Conservation (phyloP, 2,329 filamentous ascomycete species). For the Orbilia brochopaga region DNA sequence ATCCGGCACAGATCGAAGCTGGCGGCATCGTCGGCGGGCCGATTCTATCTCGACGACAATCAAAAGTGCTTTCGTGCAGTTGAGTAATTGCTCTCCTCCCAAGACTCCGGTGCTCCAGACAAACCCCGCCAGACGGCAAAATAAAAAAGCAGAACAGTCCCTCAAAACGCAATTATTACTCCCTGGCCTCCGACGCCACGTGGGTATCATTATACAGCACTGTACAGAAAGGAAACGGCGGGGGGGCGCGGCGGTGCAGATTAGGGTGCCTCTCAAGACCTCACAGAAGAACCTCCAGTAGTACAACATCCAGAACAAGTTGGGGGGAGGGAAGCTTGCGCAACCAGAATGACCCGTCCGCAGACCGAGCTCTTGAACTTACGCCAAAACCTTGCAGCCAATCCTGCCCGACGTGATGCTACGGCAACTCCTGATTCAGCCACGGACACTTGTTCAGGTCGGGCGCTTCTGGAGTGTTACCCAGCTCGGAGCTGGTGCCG, state of each 20-base stretch:
- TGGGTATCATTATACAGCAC: conserved; percentile 48
- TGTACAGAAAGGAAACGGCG: conserved; percentile 42
- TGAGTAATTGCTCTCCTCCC: background rate
- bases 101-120: background rate
- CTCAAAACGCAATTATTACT: conserved; percentile 42
- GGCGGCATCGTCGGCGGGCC: background rate
- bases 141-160: conserved; percentile 17
- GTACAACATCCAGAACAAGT: background rate
- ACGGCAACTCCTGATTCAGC: background rate
- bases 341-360: background rate
- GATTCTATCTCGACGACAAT: background rate
- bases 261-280: conserved; percentile 3
- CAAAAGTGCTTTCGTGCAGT: background rate
- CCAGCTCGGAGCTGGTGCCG: background rate
- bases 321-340: background rate
- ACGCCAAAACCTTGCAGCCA: background rate
- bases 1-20: background rate
- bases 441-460: background rate
- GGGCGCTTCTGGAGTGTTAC: background rate
- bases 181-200: conserved; percentile 45
- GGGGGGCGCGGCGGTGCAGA: background rate
- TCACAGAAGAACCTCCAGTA: background rate
- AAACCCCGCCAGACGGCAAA: conserved; percentile 7
- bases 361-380: background rate
- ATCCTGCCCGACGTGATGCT: background rate